These are phyloP conservation scores for Ascochyta rabiei DNA, from an alignment of 2,329 filamentous ascomycete species.

Conservation along the genomic window DNA sequence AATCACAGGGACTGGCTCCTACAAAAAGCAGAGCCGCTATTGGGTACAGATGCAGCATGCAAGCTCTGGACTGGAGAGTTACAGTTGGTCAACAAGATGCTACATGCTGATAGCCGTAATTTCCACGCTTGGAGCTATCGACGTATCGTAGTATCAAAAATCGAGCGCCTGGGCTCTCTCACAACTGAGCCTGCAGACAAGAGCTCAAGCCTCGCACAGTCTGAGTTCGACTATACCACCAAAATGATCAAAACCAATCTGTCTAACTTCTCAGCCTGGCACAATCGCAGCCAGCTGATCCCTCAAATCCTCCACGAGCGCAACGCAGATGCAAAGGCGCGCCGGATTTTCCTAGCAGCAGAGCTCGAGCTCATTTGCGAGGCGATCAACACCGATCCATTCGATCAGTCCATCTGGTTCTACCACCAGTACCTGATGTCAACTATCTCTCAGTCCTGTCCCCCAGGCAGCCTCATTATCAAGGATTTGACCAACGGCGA, in stretches of 20 bases:
- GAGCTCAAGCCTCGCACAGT: slow-evolving; percentile 68
- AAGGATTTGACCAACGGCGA: slow-evolving; percentile 67
- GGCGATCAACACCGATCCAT: slow-evolving; percentile 85
- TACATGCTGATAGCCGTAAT: slow-evolving; percentile 83
- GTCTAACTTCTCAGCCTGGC: slow-evolving; percentile 98
- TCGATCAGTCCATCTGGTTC: slow-evolving; percentile 96
- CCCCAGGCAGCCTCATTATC: slow-evolving; percentile 64
- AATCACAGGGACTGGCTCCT: slow-evolving; percentile 91
- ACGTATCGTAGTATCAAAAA: slow-evolving; percentile 73
- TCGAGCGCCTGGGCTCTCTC: slow-evolving; percentile 64
- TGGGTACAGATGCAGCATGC: slow-evolving; percentile 63
- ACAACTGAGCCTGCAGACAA: neutral
- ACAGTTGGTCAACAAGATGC: slow-evolving; percentile 83
- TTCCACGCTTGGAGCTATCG: slow-evolving; percentile 98
- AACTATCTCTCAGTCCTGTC: slow-evolving; percentile 59
- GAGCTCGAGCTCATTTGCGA: slow-evolving; percentile 79
- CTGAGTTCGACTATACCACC: slow-evolving; percentile 88
- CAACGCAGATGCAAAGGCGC: slow-evolving; percentile 64
- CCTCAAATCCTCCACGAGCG: slow-evolving; percentile 75
- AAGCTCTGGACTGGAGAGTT: slow-evolving; percentile 85
- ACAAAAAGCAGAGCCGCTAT: slow-evolving; percentile 68
- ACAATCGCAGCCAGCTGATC: slow-evolving; percentile 85
- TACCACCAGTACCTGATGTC: slow-evolving; percentile 90
- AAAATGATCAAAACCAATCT: slow-evolving; percentile 84
- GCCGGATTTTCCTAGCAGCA: slow-evolving; percentile 73